Base-by-base conservation (phyloP, 2,329 filamentous ascomycete genomes). In the Coniochaeta sp. region DNA sequence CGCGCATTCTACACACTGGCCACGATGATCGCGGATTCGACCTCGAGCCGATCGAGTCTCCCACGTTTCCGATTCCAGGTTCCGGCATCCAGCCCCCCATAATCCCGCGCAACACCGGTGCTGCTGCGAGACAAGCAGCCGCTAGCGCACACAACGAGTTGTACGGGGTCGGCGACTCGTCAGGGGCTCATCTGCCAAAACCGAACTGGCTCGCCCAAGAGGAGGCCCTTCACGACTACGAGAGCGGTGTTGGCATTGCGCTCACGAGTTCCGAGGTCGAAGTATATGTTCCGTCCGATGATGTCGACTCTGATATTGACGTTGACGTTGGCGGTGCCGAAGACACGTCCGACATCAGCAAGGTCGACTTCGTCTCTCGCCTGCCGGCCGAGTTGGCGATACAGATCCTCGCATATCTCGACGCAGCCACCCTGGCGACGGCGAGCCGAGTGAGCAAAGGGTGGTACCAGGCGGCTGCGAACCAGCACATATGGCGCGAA, bases 221-320 rank as follows among this genome's bases (percentile, higher is more conserved):
- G 2, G 79, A 81, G 19, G 54, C 30, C 3, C 69, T 74, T n/a
- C 83, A 81, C 63, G 84, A 88, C 64, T 75, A 79, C 28, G 85
- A 88, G 72, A 88, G 86, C 65, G 85, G 85, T 22, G 86, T 88
- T 58, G 84, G 84, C 34, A 87, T 88, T 57, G 76, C 79, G 1
- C 71, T 86, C 2, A 79, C 80, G 1, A 70, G 77, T 19, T 72
- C 76, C 28, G 72, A 72, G n/a, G 67, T 70, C 22, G 70, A 74
- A 34, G 62, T 68, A 17, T 69, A 69, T 28, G 64, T 68, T 3
- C 69, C 70, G 26, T 69, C 61, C 19, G 69, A 73, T 19, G 75
- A 75, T 3, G 63, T 70, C 1, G 74, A 75, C 28, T 70, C 71
- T 4, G 74, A 77, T 17, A 68, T 73, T 1, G 69, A 68, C 24